phyloP scores from a whole-genome alignment of 2,329 filamentous ascomycete genomes.

The Clonostachys sp. region DNA sequence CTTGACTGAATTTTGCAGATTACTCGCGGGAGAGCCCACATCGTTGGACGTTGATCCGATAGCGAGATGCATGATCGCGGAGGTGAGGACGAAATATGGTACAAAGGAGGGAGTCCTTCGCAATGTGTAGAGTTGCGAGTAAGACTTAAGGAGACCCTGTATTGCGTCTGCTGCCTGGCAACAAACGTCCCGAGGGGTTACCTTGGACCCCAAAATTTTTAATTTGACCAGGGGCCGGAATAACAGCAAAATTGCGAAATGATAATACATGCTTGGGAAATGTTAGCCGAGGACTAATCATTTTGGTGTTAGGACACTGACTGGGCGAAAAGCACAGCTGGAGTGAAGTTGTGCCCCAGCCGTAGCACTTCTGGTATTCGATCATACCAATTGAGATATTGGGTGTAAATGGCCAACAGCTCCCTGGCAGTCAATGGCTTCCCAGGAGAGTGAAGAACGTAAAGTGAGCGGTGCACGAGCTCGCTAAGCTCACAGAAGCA shows the following conservation, averaged over 20 bases:
- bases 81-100: slow-evolving; percentile 57
- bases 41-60: slow-evolving; percentile 32
- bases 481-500: slow-evolving; percentile 70
- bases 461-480: slow-evolving; percentile 67
- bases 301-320: slow-evolving; percentile 35
- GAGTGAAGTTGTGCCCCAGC: slow-evolving; percentile 65
- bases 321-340: slow-evolving; percentile 71
- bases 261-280: slow-evolving; percentile 59
- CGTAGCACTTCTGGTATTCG: slow-evolving; percentile 59
- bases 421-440: slow-evolving; percentile 59
- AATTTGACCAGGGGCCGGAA: slow-evolving; percentile 69
- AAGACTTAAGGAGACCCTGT: slow-evolving; percentile 49
- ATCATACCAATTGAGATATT: slow-evolving; percentile 70
- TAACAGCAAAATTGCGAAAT: slow-evolving; percentile 66
- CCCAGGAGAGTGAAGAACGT: slow-evolving; percentile 68
- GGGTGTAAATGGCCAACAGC: slow-evolving; percentile 59
- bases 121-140: slow-evolving; percentile 54
- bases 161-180: slow-evolving; percentile 57
- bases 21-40: slow-evolving; percentile 9
- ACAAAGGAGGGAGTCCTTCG: slow-evolving; percentile 57
- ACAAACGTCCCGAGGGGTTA: slow-evolving; percentile 63
- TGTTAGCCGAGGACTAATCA: neutral
- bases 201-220: slow-evolving; percentile 56
- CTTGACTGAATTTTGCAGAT: slow-evolving; percentile 24
- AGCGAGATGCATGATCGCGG: slow-evolving; percentile 56